phyloP scores from a whole-genome alignment of 176 grass and related monocot genomes.

The Sorghum bicolor region Sorghum_bicolor_NCBIv3 NC_012877.2:62362501-62363000 shows the following conservation, averaged over 20 bases:
- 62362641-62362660: neutral
- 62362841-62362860: neutral
- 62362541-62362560: neutral
- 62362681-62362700: neutral
- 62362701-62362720: neutral
- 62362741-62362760: neutral
- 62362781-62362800: neutral
- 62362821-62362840: neutral
- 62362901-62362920: neutral
- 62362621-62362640: neutral
- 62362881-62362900: neutral
- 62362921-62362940: neutral
- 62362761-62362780: neutral
- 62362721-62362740: neutral
- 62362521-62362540: neutral
- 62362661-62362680: neutral
- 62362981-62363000: slow-evolving; percentile 1
- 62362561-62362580: neutral
- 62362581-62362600: neutral
- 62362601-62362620: neutral
- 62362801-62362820: neutral
- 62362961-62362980: neutral
- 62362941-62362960: neutral
- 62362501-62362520: neutral
- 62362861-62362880: neutral